Evolutionary conservation across 2,329 filamentous ascomycete species (phyloP).

Genomic region (Atkinsonella hypoxylon): DNA sequence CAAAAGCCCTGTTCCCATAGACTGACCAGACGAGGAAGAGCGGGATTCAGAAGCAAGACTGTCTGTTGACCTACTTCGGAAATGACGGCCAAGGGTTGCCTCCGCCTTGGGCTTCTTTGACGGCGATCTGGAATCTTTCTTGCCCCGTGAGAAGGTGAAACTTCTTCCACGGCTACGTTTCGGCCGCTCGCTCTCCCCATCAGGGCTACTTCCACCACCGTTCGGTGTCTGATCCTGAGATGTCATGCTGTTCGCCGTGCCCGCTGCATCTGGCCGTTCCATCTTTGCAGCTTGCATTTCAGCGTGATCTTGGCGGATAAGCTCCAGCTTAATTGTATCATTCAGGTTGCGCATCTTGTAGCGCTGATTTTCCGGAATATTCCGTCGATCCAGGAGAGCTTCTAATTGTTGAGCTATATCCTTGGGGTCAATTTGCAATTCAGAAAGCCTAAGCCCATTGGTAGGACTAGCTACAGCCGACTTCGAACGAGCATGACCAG

Average conservation of each 20-base stretch:
- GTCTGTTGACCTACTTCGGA: constrained; percentile 62
- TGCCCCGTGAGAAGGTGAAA: constrained; percentile 61
- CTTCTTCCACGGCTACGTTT: constrained; percentile 41
- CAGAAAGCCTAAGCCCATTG: constrained; percentile 26
- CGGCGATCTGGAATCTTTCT: constrained; percentile 53
- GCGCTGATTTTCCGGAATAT: constrained; percentile 86
- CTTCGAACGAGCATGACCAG: constrained; percentile 27
- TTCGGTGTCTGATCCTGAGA: constrained; percentile 20
- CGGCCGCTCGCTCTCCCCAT: constrained; percentile 34
- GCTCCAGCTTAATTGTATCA: constrained; percentile 86
- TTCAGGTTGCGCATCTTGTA: constrained; percentile 90
- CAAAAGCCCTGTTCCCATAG: constrained; percentile 45
- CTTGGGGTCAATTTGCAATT: constrained; percentile 38
- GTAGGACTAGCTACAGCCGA: constrained; percentile 21
- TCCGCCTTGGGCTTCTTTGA: constrained; percentile 65
- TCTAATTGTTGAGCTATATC: constrained; percentile 47
- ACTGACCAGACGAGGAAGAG: constrained; percentile 37
- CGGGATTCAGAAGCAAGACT: constrained; percentile 50
- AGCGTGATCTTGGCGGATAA: constrained; percentile 79
- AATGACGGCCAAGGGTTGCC: constrained; percentile 48
- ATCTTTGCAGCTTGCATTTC: constrained; percentile 45
- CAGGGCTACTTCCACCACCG: constrained; percentile 23
- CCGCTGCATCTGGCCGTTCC: constrained; percentile 31
- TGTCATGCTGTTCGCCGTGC: constrained; percentile 26
- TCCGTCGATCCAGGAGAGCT: constrained; percentile 66